Evolutionary conservation across 1,139 yeast genomes (phyloP).

Genomic region (Citeromyces siamensis): DNA sequence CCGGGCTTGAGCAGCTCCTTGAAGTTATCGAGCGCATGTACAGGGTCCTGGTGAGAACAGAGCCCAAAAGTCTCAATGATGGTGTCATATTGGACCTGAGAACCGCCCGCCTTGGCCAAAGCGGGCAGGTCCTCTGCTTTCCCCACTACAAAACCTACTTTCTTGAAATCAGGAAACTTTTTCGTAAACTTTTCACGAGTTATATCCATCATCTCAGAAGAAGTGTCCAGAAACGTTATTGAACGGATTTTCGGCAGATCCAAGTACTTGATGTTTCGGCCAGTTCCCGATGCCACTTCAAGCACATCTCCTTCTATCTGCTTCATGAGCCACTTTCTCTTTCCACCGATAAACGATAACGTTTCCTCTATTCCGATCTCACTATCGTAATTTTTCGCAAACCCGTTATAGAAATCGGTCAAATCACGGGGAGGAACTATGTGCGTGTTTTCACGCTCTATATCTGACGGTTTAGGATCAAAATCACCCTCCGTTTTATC

Average conservation of each 20-base stretch:
- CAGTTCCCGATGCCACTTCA: constrained; percentile 95
- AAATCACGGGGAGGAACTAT: constrained; percentile 71
- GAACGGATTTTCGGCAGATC: constrained; percentile 49
- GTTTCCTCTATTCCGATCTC: constrained; percentile 83
- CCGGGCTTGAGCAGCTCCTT: constrained; percentile 64
- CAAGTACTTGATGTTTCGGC: constrained; percentile 75
- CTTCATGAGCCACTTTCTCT: constrained; percentile 76
- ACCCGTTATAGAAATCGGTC: constrained; percentile 64
- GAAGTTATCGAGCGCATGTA: constrained; percentile 67
- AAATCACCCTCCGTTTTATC: constrained; percentile 23
- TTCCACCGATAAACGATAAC: constrained; percentile 67
- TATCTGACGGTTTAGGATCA: constrained; percentile 23
- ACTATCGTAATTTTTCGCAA: constrained; percentile 73
- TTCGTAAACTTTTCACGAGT: constrained; percentile 63
- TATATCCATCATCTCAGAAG: constrained; percentile 75
- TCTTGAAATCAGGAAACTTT: constrained; percentile 48
- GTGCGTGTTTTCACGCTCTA: constrained; percentile 18
- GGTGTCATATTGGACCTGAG: constrained; percentile 62
- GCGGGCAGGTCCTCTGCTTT: constrained; percentile 72
- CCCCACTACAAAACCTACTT: constrained; percentile 85
- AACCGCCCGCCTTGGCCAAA: constrained; percentile 18
- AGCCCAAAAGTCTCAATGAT: constrained; percentile 89
- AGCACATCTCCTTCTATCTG: constrained; percentile 78
- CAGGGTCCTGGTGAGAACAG: constrained; percentile 94
- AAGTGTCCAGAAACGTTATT: constrained; percentile 77